A percentile compares a stretch with the other conserved stretches of the same genome.
phyloP scores from a whole-genome alignment of 768 basidiomycete species.

The Sporobolomyces pararoseus region DNA sequence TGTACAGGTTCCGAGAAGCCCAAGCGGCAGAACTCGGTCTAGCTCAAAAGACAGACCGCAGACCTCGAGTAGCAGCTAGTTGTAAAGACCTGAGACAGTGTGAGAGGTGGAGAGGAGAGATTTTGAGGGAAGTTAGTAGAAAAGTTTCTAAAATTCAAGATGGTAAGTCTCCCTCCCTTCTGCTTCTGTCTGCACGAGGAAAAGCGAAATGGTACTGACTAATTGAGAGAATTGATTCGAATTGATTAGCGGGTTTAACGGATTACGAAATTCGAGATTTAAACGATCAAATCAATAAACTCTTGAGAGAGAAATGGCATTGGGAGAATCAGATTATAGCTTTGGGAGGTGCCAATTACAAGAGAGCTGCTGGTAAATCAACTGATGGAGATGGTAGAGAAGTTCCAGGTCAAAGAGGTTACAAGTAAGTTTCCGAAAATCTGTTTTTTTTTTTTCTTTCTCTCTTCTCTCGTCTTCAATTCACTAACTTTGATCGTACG shows the following conservation, averaged over 20 bases:
- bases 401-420: conserved; percentile 92
- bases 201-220: not conserved
- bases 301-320: conserved; percentile 90
- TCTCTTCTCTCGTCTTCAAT: not conserved
- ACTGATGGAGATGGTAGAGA: conserved; percentile 91
- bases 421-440: conserved; percentile 70
- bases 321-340: conserved; percentile 99
- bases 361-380: conserved; percentile 84
- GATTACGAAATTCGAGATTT: conserved; percentile 94
- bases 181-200: no score
- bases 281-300: conserved; percentile 95
- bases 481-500: no score
- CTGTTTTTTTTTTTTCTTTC: not conserved
- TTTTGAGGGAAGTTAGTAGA: conserved; percentile 84
- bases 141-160: conserved; percentile 99
- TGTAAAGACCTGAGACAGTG: conserved; percentile 90
- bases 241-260: conserved; percentile 69
- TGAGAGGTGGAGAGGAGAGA: conserved; percentile 94
- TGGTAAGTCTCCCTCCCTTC: conserved; percentile 52
- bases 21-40: conserved; percentile 94
- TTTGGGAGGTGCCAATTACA: conserved; percentile 91
- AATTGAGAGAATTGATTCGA: not conserved
- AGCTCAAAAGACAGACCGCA: conserved; percentile 67
- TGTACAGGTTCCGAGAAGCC: conserved; percentile 91
- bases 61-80: conserved; percentile 84